Conservation (phyloP, 1,284 basidiomycete species). For the Volvariella volvacea region DNA sequence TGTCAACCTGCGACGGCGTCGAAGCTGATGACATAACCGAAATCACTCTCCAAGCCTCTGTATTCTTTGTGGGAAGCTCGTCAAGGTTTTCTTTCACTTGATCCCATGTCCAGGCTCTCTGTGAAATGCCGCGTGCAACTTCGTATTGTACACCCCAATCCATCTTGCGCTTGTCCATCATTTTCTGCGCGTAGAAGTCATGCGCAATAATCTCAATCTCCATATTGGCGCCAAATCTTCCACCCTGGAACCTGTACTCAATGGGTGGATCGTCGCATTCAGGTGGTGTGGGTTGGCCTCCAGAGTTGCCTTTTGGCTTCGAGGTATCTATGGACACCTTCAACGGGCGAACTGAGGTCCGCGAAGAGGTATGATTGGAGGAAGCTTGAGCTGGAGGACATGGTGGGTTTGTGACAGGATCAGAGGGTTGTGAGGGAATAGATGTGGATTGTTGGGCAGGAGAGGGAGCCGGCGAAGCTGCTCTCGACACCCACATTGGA, state of each 20-base stretch:
- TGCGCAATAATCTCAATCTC: constrained; percentile 35
- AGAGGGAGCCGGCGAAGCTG: too few species aligned
- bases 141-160: constrained; percentile 52
- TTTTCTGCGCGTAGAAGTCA: constrained; percentile 23
- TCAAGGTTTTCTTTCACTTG: constrained; percentile 30
- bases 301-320: too few species aligned
- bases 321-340: too few species aligned
- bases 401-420: too few species aligned
- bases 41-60: constrained; percentile 32
- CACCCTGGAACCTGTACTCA: background rate
- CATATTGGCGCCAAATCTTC: constrained; percentile 18
- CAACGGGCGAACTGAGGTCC: too few species aligned
- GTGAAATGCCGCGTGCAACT: constrained; percentile 45
- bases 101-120: constrained; percentile 37
- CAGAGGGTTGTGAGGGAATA: too few species aligned
- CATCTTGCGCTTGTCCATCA: constrained; percentile 36
- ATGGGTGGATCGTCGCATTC: too few species aligned
- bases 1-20: constrained; percentile 10
- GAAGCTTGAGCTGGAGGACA: too few species aligned
- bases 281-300: too few species aligned
- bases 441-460: too few species aligned
- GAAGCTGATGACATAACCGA: constrained; percentile 18
- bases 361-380: too few species aligned
- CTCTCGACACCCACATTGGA: too few species aligned
- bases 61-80: constrained; percentile 33